Evolutionary conservation across 805 yeast genomes (phyloP).

Genomic region (Lachancea fermentati): DNA sequence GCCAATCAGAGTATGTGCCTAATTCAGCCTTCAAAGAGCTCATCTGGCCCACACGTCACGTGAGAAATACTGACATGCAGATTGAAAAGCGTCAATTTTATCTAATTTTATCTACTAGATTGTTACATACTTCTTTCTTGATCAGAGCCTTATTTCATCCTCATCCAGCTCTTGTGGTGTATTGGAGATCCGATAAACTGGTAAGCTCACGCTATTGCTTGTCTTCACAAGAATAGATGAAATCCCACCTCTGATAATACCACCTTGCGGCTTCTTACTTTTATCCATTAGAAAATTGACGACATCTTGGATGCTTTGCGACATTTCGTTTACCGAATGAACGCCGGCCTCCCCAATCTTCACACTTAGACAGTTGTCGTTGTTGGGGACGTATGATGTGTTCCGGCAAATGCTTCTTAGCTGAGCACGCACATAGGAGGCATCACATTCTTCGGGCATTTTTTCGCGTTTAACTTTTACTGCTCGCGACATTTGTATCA

Average conservation of each 20-base stretch:
- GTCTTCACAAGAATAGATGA: slow-evolving; percentile 59
- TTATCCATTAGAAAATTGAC: slow-evolving; percentile 43
- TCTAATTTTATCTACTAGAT: too few species aligned
- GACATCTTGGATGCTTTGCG: slow-evolving; percentile 26
- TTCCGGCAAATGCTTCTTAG: slow-evolving; percentile 57
- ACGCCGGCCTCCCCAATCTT: slow-evolving; percentile 45
- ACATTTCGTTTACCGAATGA: slow-evolving; percentile 24
- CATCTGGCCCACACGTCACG: too few species aligned
- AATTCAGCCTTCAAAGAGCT: too few species aligned
- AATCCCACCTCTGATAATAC: slow-evolving; percentile 42
- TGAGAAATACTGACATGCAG: too few species aligned
- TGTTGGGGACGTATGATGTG: slow-evolving; percentile 55
- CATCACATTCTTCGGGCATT: slow-evolving; percentile 58
- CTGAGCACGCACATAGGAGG: slow-evolving; percentile 58
- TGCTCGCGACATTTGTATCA: slow-evolving; percentile 49
- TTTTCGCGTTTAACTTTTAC: slow-evolving; percentile 35
- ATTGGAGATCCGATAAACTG: slow-evolving; percentile 36
- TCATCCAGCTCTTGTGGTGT: slow-evolving; percentile 4
- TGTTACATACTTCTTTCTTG: too few species aligned
- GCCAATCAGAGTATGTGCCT: too few species aligned
- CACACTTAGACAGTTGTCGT: slow-evolving; percentile 56
- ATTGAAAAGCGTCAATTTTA: too few species aligned
- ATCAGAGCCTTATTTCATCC: too few species aligned
- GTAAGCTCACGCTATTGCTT: slow-evolving; percentile 60
- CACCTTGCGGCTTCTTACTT: slow-evolving; percentile 52